Evolutionary conservation across 2,329 filamentous ascomycete species (phyloP).

Genomic region (Penicillium sp.): DNA sequence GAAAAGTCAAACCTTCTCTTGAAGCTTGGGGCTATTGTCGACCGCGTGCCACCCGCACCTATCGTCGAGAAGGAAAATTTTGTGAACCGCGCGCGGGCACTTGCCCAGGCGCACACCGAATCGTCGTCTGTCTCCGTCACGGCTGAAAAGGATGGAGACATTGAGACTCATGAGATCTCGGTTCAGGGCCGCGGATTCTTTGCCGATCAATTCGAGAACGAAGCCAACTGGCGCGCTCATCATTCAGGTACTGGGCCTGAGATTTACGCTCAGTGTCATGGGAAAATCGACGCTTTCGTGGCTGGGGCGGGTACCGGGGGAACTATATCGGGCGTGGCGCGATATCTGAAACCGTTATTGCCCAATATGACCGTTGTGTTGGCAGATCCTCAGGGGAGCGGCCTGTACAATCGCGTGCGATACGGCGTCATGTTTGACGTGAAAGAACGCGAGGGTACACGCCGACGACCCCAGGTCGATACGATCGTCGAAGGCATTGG

Average conservation of each 20-base stretch:
- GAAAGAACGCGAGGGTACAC: constrained; percentile 84
- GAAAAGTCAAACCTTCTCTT: constrained; percentile 87
- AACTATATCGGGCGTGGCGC: constrained; percentile 80
- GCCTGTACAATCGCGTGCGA: constrained; percentile 83
- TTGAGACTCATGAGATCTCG: constrained; percentile 17
- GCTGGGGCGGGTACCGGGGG: constrained; percentile 92
- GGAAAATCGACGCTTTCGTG: constrained; percentile 76
- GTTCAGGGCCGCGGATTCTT: constrained; percentile 77
- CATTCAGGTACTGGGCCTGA: constrained; percentile 79
- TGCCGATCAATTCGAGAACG: constrained; percentile 91
- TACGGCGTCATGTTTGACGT: constrained; percentile 93
- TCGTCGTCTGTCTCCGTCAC: constrained; percentile 16
- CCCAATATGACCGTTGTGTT: constrained; percentile 65
- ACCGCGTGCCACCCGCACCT: constrained; percentile 81
- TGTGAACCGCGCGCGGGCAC: constrained; percentile 78
- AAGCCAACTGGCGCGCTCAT: constrained; percentile 84
- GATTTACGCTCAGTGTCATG: constrained; percentile 71
- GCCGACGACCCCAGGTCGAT: constrained; percentile 85
- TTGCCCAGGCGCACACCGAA: constrained; percentile 66
- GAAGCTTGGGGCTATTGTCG: constrained; percentile 86
- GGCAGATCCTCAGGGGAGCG: constrained; percentile 90
- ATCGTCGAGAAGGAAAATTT: constrained; percentile 93
- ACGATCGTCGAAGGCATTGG: constrained; percentile 94
- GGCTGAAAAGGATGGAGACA: constrained; percentile 6
- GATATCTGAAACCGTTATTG: constrained; percentile 72